phyloP scores from a whole-genome alignment of 371 early-diverging fungal genomes.

The Mortierella sp. region DNA sequence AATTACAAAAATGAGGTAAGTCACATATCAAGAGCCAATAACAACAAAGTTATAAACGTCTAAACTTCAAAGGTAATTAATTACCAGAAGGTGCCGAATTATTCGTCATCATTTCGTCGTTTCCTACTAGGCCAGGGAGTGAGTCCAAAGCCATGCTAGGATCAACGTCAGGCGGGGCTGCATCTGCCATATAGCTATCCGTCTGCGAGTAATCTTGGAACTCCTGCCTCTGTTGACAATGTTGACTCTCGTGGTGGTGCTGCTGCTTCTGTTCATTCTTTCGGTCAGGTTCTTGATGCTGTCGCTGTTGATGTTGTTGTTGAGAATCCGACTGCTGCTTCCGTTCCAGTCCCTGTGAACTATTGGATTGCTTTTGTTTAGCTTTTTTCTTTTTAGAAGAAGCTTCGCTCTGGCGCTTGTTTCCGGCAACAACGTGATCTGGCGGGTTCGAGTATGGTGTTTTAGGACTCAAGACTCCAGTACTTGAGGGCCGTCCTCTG shows the following conservation, averaged over 20 bases:
- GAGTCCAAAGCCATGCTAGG: conserved; percentile 5
- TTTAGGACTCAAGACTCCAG: conserved; percentile 6
- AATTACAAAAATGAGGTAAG: conserved; percentile 21
- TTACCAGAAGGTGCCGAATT: conserved; percentile 45
- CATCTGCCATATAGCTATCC: conserved; percentile 30
- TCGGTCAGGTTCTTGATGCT: conserved; percentile 6
- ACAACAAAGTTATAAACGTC: background rate
- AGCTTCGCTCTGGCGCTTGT: conserved; percentile 19
- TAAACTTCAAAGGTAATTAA: background rate
- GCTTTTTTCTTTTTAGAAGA: conserved; percentile 15
- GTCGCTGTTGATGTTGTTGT: conserved; percentile 18
- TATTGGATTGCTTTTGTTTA: conserved; percentile 14
- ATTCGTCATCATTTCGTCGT: conserved; percentile 33
- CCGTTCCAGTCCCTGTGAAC: conserved; percentile 14
- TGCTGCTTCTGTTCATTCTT: background rate
- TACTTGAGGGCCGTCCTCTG: background rate
- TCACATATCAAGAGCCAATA: background rate
- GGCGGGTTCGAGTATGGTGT: conserved; percentile 1
- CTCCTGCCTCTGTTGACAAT: conserved; percentile 37
- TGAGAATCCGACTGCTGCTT: background rate
- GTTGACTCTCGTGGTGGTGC: conserved; percentile 1
- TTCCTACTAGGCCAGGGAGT: conserved; percentile 12
- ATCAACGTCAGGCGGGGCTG: conserved; percentile 15
- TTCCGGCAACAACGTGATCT: conserved; percentile 10
- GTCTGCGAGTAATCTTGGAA: conserved; percentile 15